Conservation (phyloP, 2,329 filamentous ascomycete genomes). For the Ophiocordyceps camponoti-floridani region DNA sequence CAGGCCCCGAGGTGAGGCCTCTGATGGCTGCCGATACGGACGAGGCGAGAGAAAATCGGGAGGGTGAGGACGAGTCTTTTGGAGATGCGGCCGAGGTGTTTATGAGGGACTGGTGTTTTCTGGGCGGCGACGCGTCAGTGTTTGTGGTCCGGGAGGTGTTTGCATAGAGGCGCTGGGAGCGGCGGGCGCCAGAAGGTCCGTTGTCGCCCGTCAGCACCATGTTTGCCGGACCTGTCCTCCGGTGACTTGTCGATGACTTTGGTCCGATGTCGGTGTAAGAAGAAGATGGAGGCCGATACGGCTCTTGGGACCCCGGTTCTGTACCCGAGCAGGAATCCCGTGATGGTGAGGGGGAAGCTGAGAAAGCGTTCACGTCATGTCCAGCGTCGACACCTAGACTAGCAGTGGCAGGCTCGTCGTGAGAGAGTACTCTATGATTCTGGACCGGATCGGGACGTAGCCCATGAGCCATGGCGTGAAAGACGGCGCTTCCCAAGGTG, state of each 20-base stretch:
- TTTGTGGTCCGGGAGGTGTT: background rate
- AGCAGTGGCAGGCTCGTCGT: background rate
- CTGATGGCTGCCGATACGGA: conserved; percentile 25
- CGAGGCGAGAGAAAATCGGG: conserved; percentile 27
- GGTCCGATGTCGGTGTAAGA: background rate
- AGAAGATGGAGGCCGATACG: background rate
- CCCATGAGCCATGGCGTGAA: background rate
- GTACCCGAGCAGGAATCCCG: background rate
- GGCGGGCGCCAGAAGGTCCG: background rate
- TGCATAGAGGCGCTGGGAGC: background rate
- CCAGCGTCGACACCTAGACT: background rate
- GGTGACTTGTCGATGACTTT: background rate
- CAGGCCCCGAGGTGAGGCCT: conserved; percentile 6
- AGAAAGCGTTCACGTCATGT: background rate
- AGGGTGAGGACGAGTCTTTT: conserved; percentile 10
- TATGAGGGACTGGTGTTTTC: background rate
- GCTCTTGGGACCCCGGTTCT: background rate
- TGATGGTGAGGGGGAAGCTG: background rate
- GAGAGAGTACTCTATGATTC: background rate
- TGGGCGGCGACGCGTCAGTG: background rate
- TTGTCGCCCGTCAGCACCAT: background rate
- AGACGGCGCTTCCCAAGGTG: background rate
- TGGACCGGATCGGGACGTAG: background rate
- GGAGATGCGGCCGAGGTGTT: background rate
- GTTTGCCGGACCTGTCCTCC: background rate